Conservation (phyloP, 1,284 basidiomycete genomes). For the Rhizoctonia solani region DNA sequence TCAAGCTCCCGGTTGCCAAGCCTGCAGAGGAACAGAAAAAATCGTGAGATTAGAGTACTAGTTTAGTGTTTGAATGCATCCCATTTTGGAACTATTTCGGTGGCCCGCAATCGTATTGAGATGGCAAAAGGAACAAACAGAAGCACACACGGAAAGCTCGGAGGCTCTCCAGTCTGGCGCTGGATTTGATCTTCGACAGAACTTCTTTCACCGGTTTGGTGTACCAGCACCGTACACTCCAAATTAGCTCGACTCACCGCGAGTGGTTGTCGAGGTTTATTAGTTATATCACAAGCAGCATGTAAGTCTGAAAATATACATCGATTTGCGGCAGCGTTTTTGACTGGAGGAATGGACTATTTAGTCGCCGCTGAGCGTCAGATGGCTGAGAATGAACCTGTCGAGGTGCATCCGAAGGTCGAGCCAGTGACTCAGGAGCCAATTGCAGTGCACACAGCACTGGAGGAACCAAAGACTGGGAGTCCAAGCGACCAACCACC, state of each 20-base stretch:
- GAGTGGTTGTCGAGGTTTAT: constrained; percentile 2
- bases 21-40: constrained; percentile 39
- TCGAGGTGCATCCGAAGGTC: constrained; percentile 7
- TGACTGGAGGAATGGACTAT: no score
- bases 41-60: constrained; percentile 12
- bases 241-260: constrained; percentile 12
- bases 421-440: background rate
- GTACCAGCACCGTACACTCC: constrained; percentile 15
- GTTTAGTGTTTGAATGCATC: background rate
- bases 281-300: constrained; percentile 4
- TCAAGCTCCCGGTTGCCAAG: constrained; percentile 38
- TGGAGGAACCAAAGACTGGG: background rate
- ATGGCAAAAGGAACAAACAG: constrained; percentile 8
- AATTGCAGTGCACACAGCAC: background rate
- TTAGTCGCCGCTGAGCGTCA: constrained; percentile 27
- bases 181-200: constrained; percentile 32
- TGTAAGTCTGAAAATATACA: background rate
- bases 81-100: background rate
- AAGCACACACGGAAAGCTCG: background rate
- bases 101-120: background rate
- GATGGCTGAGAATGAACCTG: constrained; percentile 33
- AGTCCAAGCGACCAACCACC: background rate
- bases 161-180: background rate
- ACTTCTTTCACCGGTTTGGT: constrained; percentile 26
- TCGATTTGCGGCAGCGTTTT: background rate